Conservation (phyloP, 345 rosid genomes). For the Citropsis articulata region DNA sequence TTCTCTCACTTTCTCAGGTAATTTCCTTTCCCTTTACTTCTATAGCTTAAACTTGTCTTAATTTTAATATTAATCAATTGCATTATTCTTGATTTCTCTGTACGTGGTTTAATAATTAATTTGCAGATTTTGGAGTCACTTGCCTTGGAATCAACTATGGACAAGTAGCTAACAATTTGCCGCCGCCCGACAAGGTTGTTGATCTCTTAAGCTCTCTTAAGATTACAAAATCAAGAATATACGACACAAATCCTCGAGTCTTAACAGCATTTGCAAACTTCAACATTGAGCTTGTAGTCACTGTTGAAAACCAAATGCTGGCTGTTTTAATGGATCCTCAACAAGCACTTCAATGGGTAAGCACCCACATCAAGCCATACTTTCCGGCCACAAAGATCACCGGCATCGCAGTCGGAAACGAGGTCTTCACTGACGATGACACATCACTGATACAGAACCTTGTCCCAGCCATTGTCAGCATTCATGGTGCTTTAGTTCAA, state of each 20-base stretch:
- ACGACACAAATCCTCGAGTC: constrained; percentile 81
- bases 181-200: constrained; percentile 62
- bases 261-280: constrained; percentile 74
- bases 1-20: constrained; percentile 48
- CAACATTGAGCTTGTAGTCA: constrained; percentile 68
- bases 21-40: background rate
- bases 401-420: constrained; percentile 77
- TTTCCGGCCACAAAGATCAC: constrained; percentile 62
- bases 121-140: constrained; percentile 47
- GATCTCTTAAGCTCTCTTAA: constrained; percentile 60
- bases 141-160: constrained; percentile 91
- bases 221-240: constrained; percentile 71
- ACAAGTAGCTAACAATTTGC: constrained; percentile 80
- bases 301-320: constrained; percentile 73
- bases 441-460: constrained; percentile 45
- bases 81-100: background rate
- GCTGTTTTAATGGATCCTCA: constrained; percentile 55
- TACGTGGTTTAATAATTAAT: background rate
- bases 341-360: constrained; percentile 83
- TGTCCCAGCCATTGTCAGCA: constrained; percentile 75
- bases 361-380: constrained; percentile 63
- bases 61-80: background rate
- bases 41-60: background rate
- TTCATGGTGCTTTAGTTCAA: constrained; percentile 70
- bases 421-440: constrained; percentile 58